These are phyloP conservation scores for Cyberlindnera samutprakarnensis DNA, from an alignment of 805 yeast species.

Conservation along the genomic window DNA sequence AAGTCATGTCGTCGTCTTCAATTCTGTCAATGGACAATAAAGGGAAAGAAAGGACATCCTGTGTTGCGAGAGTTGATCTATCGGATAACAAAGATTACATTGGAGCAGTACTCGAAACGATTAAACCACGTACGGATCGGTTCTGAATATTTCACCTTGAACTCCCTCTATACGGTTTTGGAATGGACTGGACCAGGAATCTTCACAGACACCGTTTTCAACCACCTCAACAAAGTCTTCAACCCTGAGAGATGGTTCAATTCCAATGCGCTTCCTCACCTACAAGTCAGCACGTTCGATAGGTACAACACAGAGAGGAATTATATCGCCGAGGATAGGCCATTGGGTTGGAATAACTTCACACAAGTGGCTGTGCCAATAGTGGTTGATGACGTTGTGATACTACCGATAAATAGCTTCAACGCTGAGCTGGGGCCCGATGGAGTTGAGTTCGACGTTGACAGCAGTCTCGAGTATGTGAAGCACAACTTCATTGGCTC, in stretches of 20 bases:
- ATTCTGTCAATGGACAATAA: slow-evolving; percentile 56
- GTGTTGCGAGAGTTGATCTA: slow-evolving; percentile 49
- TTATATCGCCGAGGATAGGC: slow-evolving; percentile 3
- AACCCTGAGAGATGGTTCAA: slow-evolving; percentile 1
- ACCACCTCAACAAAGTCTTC: slow-evolving; percentile 33
- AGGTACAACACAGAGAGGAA: slow-evolving; percentile 10
- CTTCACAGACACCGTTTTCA: slow-evolving; percentile 42
- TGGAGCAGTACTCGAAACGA: slow-evolving; percentile 30
- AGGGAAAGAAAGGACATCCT: slow-evolving; percentile 59
- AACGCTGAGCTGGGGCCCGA: slow-evolving; percentile 11
- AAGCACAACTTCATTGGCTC: slow-evolving; percentile 17
- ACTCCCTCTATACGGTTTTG: slow-evolving; percentile 51
- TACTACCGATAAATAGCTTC: slow-evolving; percentile 15
- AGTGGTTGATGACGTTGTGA: slow-evolving; percentile 14
- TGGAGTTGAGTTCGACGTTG: slow-evolving; percentile 6
- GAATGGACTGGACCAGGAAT: slow-evolving; percentile 51
- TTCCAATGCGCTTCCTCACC: slow-evolving; percentile 29
- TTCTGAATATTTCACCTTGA: slow-evolving; percentile 31
- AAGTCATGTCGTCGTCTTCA: slow-evolving; percentile 48
- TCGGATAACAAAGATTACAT: slow-evolving; percentile 42
- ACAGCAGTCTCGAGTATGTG: slow-evolving; percentile 8
- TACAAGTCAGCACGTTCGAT: slow-evolving; percentile 7
- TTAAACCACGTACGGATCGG: slow-evolving; percentile 23
- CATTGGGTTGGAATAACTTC: slow-evolving; percentile 17
- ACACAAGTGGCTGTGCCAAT: slow-evolving; percentile 12